These are phyloP conservation scores for Candida succiphila DNA, from an alignment of 805 yeast species.

Conservation along the genomic window DNA sequence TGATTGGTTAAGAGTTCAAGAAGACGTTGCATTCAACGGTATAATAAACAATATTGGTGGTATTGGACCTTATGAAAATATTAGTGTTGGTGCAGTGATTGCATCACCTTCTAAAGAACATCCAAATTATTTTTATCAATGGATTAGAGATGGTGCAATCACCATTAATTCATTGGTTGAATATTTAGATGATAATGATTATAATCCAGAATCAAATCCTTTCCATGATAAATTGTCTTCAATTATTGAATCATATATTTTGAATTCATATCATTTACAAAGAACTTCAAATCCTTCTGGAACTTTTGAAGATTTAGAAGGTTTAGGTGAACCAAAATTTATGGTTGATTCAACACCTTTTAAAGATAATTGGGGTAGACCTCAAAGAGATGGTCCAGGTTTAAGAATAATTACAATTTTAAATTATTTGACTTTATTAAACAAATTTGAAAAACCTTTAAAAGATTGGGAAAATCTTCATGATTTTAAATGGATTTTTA, in stretches of 20 bases:
- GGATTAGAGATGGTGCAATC: conserved; percentile 88
- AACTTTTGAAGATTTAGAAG: conserved; percentile 34
- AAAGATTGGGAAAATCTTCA: conserved; percentile 19
- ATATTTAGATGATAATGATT: conserved; percentile 33
- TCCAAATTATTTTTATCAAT: conserved; percentile 83
- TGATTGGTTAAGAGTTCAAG: conserved; percentile 38
- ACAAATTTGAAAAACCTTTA: conserved; percentile 17
- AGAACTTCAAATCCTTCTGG: conserved; percentile 66
- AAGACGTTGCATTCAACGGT: conserved; percentile 29
- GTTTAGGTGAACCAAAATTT: conserved; percentile 90
- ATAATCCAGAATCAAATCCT: too few species aligned
- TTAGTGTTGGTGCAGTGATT: conserved; percentile 60
- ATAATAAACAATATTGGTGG: conserved; percentile 53
- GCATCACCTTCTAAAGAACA: conserved; percentile 68
- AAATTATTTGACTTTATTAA: conserved; percentile 39
- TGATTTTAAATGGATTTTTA: conserved; percentile 30
- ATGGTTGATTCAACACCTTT: conserved; percentile 56
- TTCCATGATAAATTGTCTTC: too few species aligned
- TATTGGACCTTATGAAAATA: conserved; percentile 20
- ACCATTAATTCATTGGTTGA: conserved; percentile 58
- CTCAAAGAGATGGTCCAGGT: conserved; percentile 94
- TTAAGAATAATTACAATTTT: conserved; percentile 59
- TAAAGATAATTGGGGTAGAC: conserved; percentile 77
- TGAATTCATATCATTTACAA: conserved; percentile 51
- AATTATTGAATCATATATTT: conserved; percentile 51